Percentiles rank a stretch among this genome's conserved stretches.
phyloP scores from a whole-genome alignment of 768 basidiomycete species.

The Lentinula guzmanii region DNA sequence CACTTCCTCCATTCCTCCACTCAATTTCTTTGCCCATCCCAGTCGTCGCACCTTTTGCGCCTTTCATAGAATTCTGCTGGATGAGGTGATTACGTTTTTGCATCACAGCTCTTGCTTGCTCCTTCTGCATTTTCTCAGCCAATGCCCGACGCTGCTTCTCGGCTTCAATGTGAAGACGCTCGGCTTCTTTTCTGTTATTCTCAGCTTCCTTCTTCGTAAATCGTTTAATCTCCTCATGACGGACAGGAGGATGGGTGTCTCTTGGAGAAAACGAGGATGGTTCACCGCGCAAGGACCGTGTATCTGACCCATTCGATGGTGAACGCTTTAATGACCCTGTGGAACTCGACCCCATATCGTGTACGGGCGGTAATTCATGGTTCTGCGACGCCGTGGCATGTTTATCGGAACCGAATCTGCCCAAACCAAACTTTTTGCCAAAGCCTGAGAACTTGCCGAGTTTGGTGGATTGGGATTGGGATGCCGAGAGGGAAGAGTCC shows the following conservation, averaged over 20 bases:
- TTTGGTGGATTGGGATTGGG: conserved; percentile 23
- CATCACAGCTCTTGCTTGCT: conserved; percentile 91
- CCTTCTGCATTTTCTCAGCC: conserved; percentile 67
- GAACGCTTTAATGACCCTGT: conserved; percentile 70
- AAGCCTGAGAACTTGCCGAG: conserved; percentile 53
- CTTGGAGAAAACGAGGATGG: conserved; percentile 36
- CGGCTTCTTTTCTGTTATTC: conserved; percentile 73
- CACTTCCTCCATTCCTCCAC: conserved; percentile 46
- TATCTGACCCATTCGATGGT: conserved; percentile 72
- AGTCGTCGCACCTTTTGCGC: conserved; percentile 8
- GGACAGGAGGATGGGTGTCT: conserved; percentile 16
- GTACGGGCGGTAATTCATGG: conserved; percentile 59
- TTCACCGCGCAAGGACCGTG: conserved; percentile 37
- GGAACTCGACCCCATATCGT: conserved; percentile 49
- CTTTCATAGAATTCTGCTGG: conserved; percentile 42
- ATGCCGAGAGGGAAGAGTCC: conserved; percentile 18
- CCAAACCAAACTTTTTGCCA: conserved; percentile 51
- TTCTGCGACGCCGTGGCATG: conserved; percentile 68
- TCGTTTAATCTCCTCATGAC: not conserved
- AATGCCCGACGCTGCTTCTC: conserved; percentile 80
- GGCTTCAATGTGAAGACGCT: conserved; percentile 71
- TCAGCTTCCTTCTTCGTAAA: conserved; percentile 27
- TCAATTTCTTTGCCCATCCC: conserved; percentile 30
- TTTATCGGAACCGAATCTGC: conserved; percentile 67
- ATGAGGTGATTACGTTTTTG: conserved; percentile 79